Percentiles rank a stretch among this genome's conserved stretches.
These are phyloP conservation scores for Dillenia turbinata DNA, from an alignment of 164 flowering plant species.

Conservation along the genomic window DNA sequence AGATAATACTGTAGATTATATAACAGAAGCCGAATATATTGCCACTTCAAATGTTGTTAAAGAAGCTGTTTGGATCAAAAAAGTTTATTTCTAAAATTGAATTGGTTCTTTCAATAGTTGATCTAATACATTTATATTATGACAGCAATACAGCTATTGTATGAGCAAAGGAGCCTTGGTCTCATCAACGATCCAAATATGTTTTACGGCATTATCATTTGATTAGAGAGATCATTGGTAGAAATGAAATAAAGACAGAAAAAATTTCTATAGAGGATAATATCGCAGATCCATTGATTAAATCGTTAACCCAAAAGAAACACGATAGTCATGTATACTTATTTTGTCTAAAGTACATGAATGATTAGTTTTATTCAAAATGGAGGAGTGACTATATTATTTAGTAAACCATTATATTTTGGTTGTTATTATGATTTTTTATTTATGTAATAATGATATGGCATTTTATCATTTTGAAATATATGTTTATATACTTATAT, in stretches of 20 bases:
- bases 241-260: neutral
- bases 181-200: neutral
- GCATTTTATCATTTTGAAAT: too few species aligned
- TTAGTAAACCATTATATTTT: too few species aligned
- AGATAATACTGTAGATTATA: neutral
- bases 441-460: too few species aligned
- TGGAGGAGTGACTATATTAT: too few species aligned
- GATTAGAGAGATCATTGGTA: neutral
- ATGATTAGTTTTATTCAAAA: too few species aligned
- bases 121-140: neutral
- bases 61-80: slow-evolving; percentile 5
- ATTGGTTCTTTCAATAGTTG: neutral
- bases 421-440: too few species aligned
- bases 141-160: neutral
- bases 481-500: too few species aligned
- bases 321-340: too few species aligned
- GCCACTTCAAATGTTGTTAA: slow-evolving; percentile 1
- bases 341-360: too few species aligned
- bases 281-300: neutral
- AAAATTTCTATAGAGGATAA: neutral
- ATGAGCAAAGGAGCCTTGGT: neutral
- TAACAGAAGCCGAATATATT: neutral
- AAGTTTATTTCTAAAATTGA: neutral
- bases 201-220: neutral
- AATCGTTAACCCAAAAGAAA: neutral